Base-by-base conservation (phyloP, 2,329 filamentous ascomycete species). In the Venturia asperata region DNA sequence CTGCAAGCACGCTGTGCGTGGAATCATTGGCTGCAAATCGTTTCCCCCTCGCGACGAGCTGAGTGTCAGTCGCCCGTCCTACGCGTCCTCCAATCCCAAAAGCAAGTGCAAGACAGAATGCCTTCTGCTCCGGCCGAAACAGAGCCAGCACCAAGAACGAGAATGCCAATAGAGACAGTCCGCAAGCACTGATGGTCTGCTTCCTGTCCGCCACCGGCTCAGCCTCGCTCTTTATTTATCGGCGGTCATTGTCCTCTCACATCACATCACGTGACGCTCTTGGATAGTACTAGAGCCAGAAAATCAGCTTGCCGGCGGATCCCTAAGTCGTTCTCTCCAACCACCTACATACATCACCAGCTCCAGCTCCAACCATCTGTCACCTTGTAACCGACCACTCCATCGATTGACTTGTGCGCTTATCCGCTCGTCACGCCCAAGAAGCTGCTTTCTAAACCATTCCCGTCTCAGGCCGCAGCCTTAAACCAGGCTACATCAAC, bases 401-500 rank as follows among this genome's bases (percentile, higher is more conserved):
- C 24, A 24, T 27, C 24, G 6, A 5, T 21, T 21, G 10, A 52
- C 21, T 52, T 37, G 62, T 27, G 62, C 62, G 34, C 74, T 72
- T 67, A 67, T 67, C 67, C 66, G 45, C 67, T 68, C 68, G 71
- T 72, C 69, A 69, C 71, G 47, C 47, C 21, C 24, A 69, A 66
- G 37, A 39, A 62, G 61, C 27, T 37, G 30, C 19, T 42, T n/a
- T 30, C 27, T 42, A 39, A 49, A 62, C 55, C 3, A 62, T 58
- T 21, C 37, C 64, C n/a, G 67, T 61, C 15, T 70, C 71, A 3
- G 70, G 61, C 30, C 62, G 60, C 2, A 63, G 42, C 45, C 39
- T 34, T 63, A 67, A 65, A 27, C 21, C n/a, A 47, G 69, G 71
- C 61, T 37, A 67, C 64, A 15, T 71, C 71, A 52, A 70, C 69